phyloP scores from a whole-genome alignment of 352 stramenopile genomes.

The Phytophthora ohioensis region DNA sequence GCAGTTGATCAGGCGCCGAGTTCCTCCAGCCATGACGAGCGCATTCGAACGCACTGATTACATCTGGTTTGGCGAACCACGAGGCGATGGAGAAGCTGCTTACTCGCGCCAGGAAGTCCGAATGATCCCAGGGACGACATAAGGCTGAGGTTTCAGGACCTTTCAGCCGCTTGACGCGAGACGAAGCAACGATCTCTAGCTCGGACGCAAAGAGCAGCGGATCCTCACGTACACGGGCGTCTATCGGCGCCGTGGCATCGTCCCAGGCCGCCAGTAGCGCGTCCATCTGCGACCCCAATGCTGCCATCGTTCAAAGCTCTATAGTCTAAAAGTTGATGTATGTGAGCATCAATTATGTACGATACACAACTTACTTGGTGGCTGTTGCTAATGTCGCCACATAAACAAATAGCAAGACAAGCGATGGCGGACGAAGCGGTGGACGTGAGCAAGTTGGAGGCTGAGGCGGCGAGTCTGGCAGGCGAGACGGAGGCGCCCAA shows the following conservation, averaged over 20 bases:
- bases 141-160: background rate
- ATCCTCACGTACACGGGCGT: conserved; percentile 36
- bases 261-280: conserved; percentile 40
- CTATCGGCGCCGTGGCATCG: conserved; percentile 44
- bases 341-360: background rate
- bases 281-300: conserved; percentile 29
- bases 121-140: conserved; percentile 60
- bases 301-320: conserved; percentile 4
- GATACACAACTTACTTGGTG: background rate
- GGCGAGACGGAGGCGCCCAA: conserved; percentile 31
- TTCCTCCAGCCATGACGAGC: conserved; percentile 68
- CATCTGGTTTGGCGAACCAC: conserved; percentile 72
- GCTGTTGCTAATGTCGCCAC: background rate
- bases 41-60: conserved; percentile 55
- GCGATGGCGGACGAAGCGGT: conserved; percentile 52
- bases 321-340: background rate
- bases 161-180: conserved; percentile 10
- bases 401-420: conserved; percentile 40
- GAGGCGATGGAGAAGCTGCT: conserved; percentile 60
- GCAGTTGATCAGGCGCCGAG: conserved; percentile 50
- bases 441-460: conserved; percentile 63
- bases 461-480: conserved; percentile 51
- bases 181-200: background rate
- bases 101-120: conserved; percentile 58
- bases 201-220: conserved; percentile 25